phyloP scores from a whole-genome alignment of 2,329 filamentous ascomycete species.

The Apiospora hydei region DNA sequence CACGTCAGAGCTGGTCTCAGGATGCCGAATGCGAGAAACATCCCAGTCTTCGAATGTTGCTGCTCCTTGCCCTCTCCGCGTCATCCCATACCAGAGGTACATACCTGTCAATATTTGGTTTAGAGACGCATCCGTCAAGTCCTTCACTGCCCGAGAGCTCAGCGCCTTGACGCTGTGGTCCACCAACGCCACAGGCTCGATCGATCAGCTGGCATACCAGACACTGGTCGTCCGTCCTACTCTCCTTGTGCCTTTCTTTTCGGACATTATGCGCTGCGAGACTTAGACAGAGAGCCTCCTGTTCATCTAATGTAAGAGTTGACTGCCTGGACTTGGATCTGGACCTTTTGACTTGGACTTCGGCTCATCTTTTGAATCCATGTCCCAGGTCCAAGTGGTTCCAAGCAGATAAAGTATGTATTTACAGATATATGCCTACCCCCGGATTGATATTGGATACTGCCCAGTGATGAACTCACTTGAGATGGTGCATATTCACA shows the following conservation, averaged over 20 bases:
- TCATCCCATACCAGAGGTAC: not conserved
- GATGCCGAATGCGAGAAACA: not conserved
- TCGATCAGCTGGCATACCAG: not conserved
- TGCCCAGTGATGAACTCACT: too few relatives aligned
- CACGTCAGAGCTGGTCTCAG: not conserved
- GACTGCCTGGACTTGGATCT: too few relatives aligned
- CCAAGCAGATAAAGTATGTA: too few relatives aligned
- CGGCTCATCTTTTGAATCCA: too few relatives aligned
- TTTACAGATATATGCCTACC: too few relatives aligned
- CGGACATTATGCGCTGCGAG: too few relatives aligned
- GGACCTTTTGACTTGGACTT: too few relatives aligned
- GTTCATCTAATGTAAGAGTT: not conserved
- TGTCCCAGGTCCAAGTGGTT: too few relatives aligned
- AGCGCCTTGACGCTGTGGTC: not conserved
- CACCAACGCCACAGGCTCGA: not conserved
- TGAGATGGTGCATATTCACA: too few relatives aligned
- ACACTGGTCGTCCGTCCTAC: not conserved
- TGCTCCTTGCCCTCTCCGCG: not conserved
- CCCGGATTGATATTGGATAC: too few relatives aligned
- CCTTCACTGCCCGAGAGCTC: not conserved
- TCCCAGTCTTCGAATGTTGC: not conserved
- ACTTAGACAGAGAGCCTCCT: not conserved
- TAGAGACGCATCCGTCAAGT: not conserved
- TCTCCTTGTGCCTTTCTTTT: too few relatives aligned
- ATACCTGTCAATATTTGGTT: not conserved